Evolutionary conservation across 192 early-diverging fungal genomes (phyloP), one percentile per base, ranked within the genome.

Genomic region (Funneliformis mosseae): DNA sequence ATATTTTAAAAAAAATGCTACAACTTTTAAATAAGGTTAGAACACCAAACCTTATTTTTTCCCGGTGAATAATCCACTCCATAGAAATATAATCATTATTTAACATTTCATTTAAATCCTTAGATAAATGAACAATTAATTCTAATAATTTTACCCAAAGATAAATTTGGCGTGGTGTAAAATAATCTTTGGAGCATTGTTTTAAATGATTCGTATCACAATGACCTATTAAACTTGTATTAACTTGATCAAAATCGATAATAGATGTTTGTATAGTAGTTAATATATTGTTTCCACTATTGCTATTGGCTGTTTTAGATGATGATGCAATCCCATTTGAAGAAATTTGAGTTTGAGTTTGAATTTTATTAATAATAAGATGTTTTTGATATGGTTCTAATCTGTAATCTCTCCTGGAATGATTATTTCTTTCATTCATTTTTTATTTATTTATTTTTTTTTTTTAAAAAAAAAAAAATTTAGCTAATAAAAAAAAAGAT

Each of bases 141-240:
- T 76, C 50, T 5, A 76, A 14, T 41, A 39, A 21, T 76, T 62
- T 76, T 14, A 76, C 14, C 74, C 74, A 76, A 28, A 76, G 59
- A 62, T 76, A 23, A n/a, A 76, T 33, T 18, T 46, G 25, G 16
- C 74, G 46, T 76, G 74, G 74, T 60, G 48, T 76, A 42, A 76
- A 60, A 46, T 72, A 69, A 55, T 55, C 50, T 55, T 55, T 55
- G 5, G 50, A 55, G 6, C 50, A 55, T 55, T 55, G 7, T 55
- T 55, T 55, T 21, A 55, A 55, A 6, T 55, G 50, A 18, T 55
- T 55, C 50, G 50, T 21, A 6, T 55, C 21, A 55, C 21, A 21
- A 21, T 55, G 50, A 55, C 6, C 18, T 55, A 55, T 21, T 55
- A 55, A n/a, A 21, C 50, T 55, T 55, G 50, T 55, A 18, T 55